Base-by-base conservation (phyloP, 2,329 filamentous ascomycete species). In the Acarospora socialis region DNA sequence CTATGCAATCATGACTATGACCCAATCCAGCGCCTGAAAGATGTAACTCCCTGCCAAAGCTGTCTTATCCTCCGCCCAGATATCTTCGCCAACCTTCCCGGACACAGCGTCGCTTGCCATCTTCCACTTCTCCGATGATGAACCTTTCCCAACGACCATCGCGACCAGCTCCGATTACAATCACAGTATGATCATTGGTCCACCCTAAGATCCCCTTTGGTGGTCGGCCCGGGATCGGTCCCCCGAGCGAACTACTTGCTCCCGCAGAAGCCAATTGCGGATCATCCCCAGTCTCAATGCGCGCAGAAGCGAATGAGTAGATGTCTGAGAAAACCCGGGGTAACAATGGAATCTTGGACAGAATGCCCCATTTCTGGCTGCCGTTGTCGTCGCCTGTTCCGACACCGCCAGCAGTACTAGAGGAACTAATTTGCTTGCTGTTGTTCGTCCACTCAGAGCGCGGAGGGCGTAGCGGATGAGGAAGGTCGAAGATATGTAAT, bases 111-210 rank as follows among this genome's bases (percentile, higher is more conserved):
- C 74, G 66, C 42, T 70, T 73, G 7, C 81, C 80, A 39, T 80
- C 73, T 14, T 76, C 68, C 9, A 68, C 69, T 34, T 77, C 67
- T n/a, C 66, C 66, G 31, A 92, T 61, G 13, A 76, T 62, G 46
- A 92, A 93, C 39, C 79, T 84, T 59, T 94, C 84, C 83, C 86
- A 94, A 30, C 80, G 67, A 10, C 79, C 79, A 50, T 90, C 81
- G 37, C 69, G 66, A 0, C 84, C 84, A 1, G 81, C 80, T 3
- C 84, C 80, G 30, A 92, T 63, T 1, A 92, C 75, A 2, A 86
- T 59, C 7, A 93, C 59, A 10, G 69, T 80, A 14, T 72, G 62
- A 41, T 93, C 80, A 42, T 73, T 67, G 7, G 75, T 66, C 83
- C 92, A 95, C 2, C 84, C 84, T 35, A 94, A 68, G 5, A 90